These are phyloP conservation scores for Protea cynaroides DNA, from an alignment of 164 flowering plant genomes.

Conservation along the genomic window DNA sequence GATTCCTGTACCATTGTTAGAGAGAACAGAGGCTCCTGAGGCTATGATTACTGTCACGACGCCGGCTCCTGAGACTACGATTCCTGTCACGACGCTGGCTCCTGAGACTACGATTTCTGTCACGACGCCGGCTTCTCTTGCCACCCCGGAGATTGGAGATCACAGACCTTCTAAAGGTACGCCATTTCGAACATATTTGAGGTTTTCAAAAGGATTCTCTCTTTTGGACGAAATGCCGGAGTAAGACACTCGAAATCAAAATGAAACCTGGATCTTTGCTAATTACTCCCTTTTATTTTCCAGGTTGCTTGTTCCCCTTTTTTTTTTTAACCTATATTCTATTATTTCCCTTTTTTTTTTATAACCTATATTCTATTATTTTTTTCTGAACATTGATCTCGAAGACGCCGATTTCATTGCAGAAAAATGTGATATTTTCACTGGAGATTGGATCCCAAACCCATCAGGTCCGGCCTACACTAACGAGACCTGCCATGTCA, in stretches of 20 bases:
- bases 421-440: conserved; percentile 69
- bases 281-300: not conserved
- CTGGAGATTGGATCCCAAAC: conserved; percentile 76
- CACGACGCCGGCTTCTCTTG: not conserved
- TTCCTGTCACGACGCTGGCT: not conserved
- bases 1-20: conserved; percentile 20
- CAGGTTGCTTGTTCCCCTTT: not conserved
- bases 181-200: not conserved
- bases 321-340: not conserved
- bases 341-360: not conserved
- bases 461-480: conserved; percentile 72
- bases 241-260: not conserved
- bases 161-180: conserved; percentile 13
- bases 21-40: conserved; percentile 3
- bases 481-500: conserved; percentile 55
- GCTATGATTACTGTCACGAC: no score
- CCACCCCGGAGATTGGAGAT: conserved; percentile 16
- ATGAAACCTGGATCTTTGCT: not conserved
- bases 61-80: conserved; percentile 1
- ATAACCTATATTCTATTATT: not conserved
- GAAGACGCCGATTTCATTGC: conserved; percentile 7
- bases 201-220: not conserved
- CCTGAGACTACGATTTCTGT: no score
- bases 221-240: not conserved
- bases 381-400: not conserved